A percentile compares a stretch with the other conserved stretches of the same genome.
Evolutionary conservation across 225 moss, liverwort and hornwort genomes (phyloP).

Genomic region (Polytrichum formosum): DNA sequence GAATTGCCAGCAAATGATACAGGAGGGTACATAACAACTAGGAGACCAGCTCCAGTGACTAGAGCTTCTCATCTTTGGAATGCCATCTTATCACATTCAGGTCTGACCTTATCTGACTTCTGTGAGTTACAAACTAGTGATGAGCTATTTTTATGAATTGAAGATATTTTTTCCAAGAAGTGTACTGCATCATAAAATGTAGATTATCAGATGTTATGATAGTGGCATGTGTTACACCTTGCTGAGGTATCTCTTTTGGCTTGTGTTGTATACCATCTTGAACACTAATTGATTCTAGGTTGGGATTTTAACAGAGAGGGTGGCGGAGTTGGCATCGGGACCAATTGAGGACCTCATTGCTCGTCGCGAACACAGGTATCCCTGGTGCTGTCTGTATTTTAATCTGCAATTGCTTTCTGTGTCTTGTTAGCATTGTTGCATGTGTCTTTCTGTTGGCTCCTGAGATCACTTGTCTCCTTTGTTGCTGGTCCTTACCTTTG

Average conservation of each 20-base stretch:
- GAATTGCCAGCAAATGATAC: conserved; percentile 32
- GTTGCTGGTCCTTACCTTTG: too few relatives aligned
- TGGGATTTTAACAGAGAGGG: conserved; percentile 34
- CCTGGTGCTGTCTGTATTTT: background rate
- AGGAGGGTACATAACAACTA: conserved; percentile 40
- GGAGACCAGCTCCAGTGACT: conserved; percentile 59
- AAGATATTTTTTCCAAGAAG: too few relatives aligned
- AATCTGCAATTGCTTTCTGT: too few relatives aligned
- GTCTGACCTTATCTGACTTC: conserved; percentile 28
- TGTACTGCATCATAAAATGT: too few relatives aligned
- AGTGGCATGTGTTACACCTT: too few relatives aligned
- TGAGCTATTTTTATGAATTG: too few relatives aligned
- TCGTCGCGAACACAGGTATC: conserved; percentile 92
- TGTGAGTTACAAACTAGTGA: too few relatives aligned
- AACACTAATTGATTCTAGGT: conserved; percentile 1
- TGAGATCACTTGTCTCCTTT: too few relatives aligned
- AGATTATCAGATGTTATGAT: too few relatives aligned
- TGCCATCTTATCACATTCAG: conserved; percentile 87
- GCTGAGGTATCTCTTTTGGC: too few relatives aligned
- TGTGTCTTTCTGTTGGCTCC: too few relatives aligned
- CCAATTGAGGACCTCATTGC: conserved; percentile 97
- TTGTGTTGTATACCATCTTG: background rate
- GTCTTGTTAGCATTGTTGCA: too few relatives aligned
- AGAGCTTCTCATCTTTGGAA: conserved; percentile 82
- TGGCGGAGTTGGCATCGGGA: conserved; percentile 85